These are phyloP conservation scores for Hypoxylon sp. DNA, from an alignment of 2,329 filamentous ascomycete species.

Conservation along the genomic window DNA sequence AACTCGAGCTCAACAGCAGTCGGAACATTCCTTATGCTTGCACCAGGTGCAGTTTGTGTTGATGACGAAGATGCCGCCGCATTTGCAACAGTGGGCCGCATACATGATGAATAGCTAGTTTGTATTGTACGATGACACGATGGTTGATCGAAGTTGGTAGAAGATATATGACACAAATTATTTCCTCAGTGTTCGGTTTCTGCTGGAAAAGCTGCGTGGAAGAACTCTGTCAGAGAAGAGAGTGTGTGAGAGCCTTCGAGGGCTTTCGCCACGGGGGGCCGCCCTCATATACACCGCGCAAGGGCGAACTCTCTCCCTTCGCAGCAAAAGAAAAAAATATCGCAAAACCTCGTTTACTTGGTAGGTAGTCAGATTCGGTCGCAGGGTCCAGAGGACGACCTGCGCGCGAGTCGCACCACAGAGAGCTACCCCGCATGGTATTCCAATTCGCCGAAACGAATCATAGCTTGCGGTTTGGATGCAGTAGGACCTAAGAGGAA, in stretches of 20 bases:
- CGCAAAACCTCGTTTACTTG: conserved; percentile 20
- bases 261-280: conserved; percentile 23
- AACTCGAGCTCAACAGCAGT: conserved; percentile 45
- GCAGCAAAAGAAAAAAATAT: conserved; percentile 36
- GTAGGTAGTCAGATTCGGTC: conserved; percentile 21
- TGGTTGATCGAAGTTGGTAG: conserved; percentile 1
- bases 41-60: conserved; percentile 53
- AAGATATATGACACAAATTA: not conserved
- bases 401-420: conserved; percentile 36
- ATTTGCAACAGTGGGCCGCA: conserved; percentile 53
- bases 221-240: not conserved
- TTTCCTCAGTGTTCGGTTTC: conserved; percentile 10
- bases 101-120: conserved; percentile 45
- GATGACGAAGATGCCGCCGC: conserved; percentile 53
- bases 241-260: conserved; percentile 1
- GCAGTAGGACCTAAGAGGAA: conserved; percentile 44
- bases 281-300: conserved; percentile 40
- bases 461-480: conserved; percentile 34
- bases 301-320: conserved; percentile 34
- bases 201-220: conserved; percentile 9
- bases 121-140: conserved; percentile 9
- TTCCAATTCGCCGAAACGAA: conserved; percentile 38
- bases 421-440: conserved; percentile 41
- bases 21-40: conserved; percentile 52
- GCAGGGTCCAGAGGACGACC: conserved; percentile 30